phyloP scores from a whole-genome alignment of 1,284 basidiomycete genomes.

The Entoloma clypeatum region DNA sequence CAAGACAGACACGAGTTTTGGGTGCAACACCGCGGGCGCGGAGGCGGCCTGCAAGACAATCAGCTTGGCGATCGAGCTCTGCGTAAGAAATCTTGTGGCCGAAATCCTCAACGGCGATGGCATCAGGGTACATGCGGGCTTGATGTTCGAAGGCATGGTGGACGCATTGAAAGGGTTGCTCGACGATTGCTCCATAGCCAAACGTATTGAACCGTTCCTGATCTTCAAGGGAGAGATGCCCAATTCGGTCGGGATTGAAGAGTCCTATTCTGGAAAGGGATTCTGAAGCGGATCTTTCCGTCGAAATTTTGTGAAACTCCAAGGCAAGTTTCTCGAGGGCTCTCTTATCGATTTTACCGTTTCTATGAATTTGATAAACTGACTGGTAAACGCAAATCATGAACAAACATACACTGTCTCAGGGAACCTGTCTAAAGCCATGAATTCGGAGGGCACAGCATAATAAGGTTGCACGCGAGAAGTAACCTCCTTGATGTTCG shows the following conservation, averaged over 20 bases:
- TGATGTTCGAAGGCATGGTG: conserved; percentile 52
- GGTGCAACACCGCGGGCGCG: conserved; percentile 39
- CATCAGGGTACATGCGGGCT: conserved; percentile 36
- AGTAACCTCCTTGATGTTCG: conserved; percentile 40
- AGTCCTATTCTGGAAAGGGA: too few species aligned
- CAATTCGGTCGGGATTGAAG: too few species aligned
- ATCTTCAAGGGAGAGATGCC: conserved; percentile 39
- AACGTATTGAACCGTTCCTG: conserved; percentile 41
- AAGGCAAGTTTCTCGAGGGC: too few species aligned
- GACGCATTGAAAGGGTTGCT: conserved; percentile 42
- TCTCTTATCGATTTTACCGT: too few species aligned
- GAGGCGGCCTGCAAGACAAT: conserved; percentile 44
- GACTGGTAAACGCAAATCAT: too few species aligned
- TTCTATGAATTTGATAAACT: too few species aligned
- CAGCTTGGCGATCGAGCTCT: conserved; percentile 46
- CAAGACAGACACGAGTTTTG: conserved; percentile 47
- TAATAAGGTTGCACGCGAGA: conserved; percentile 55
- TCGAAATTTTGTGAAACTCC: too few species aligned
- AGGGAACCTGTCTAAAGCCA: conserved; percentile 43
- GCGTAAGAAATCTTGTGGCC: conserved; percentile 43
- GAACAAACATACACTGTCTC: conserved; percentile 48
- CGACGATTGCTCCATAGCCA: conserved; percentile 36
- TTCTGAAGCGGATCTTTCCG: too few species aligned
- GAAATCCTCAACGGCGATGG: conserved; percentile 48
- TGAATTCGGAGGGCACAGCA: conserved; percentile 47